These are phyloP conservation scores for Phytophthora foliorum DNA, from an alignment of 352 stramenopile genomes.

Conservation along the genomic window DNA sequence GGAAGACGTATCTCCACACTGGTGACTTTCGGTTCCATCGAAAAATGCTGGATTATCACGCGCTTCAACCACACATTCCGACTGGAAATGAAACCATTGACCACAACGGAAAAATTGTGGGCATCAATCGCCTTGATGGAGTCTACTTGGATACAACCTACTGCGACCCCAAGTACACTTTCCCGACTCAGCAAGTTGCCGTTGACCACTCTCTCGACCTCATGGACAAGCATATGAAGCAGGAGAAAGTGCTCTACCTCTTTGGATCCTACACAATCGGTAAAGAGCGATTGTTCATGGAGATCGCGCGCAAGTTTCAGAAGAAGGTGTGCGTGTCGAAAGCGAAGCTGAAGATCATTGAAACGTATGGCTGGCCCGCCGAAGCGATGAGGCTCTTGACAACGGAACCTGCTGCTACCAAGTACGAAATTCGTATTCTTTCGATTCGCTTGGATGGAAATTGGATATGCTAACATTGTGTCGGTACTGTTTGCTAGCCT, in stretches of 20 bases:
- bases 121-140: slow-evolving; percentile 59
- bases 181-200: slow-evolving; percentile 90
- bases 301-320: slow-evolving; percentile 84
- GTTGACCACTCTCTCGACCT: slow-evolving; percentile 73
- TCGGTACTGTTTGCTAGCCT: slow-evolving; percentile 51
- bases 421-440: slow-evolving; percentile 50
- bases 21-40: slow-evolving; percentile 87
- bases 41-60: slow-evolving; percentile 74
- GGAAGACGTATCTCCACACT: slow-evolving; percentile 93
- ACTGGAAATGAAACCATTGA: slow-evolving; percentile 35
- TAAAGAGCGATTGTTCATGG: slow-evolving; percentile 97
- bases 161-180: slow-evolving; percentile 94
- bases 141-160: slow-evolving; percentile 99
- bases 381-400: slow-evolving; percentile 91
- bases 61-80: slow-evolving; percentile 59
- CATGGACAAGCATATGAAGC: slow-evolving; percentile 55
- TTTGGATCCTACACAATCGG: slow-evolving; percentile 98
- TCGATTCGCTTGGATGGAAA: not conserved
- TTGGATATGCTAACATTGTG: slow-evolving; percentile 8
- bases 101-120: slow-evolving; percentile 37
- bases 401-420: slow-evolving; percentile 73
- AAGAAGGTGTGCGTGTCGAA: slow-evolving; percentile 86
- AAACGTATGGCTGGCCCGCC: slow-evolving; percentile 86
- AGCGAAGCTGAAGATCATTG: slow-evolving; percentile 88
- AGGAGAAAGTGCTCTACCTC: slow-evolving; percentile 91